Percentiles rank a stretch among this genome's conserved stretches.
Evolutionary conservation across 768 basidiomycete genomes (phyloP).

Genomic region (Chalciporus pseudorubinellus): DNA sequence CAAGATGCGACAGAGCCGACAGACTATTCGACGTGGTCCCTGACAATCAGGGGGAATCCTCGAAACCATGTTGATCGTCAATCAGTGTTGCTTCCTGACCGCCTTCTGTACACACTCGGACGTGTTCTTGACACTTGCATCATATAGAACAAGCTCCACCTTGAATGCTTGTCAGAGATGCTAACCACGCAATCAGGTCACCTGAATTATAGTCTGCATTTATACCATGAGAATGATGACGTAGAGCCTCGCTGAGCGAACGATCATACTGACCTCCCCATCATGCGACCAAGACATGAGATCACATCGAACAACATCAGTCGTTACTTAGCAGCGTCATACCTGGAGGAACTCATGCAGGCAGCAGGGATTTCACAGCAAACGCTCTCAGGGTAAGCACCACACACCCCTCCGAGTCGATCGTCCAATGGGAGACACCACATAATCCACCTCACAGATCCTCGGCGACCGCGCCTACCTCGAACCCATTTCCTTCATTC

Average conservation of each 20-base stretch:
- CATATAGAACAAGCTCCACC: neutral
- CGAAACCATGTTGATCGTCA: no score
- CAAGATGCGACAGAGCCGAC: no score
- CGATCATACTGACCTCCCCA: constrained; percentile 17
- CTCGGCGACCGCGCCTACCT: constrained; percentile 55
- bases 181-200: constrained; percentile 1
- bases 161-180: neutral
- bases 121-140: neutral
- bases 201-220: neutral
- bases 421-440: no score
- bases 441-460: no score
- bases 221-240: neutral
- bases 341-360: constrained; percentile 63
- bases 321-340: constrained; percentile 50
- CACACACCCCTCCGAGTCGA: no score
- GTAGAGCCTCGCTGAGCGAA: neutral
- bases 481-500: constrained; percentile 67
- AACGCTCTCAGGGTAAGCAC: constrained; percentile 60
- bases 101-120: no score
- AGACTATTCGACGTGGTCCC: no score
- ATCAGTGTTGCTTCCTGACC: no score
- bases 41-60: no score
- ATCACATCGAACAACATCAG: constrained; percentile 67
- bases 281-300: constrained; percentile 49
- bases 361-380: constrained; percentile 56